Evolutionary conservation across 2,329 filamentous ascomycete species (phyloP), one percentile per base, ranked within the genome.

Genomic region (Cladobotryum protrusum): DNA sequence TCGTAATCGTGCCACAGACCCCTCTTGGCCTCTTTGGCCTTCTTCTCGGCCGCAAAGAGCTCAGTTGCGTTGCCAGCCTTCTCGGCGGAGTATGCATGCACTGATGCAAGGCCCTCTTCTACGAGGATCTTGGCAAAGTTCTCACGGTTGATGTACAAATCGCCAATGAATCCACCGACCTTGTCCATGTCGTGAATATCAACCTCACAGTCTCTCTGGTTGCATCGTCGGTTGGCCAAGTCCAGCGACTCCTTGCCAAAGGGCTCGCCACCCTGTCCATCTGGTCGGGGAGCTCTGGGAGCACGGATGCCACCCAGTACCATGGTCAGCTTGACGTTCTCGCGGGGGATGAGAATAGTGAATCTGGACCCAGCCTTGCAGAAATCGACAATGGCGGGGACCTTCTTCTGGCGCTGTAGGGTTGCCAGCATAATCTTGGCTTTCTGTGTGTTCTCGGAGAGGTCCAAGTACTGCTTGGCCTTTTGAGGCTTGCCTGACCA

Each of bases 331-430:
- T 96, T 97, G 63, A 92, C 85, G 61, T 89, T 90, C 66, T 99
- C 93, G 34, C 91, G 86, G 43, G 93, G 92, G 44, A 99, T 83
- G 9, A 99, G 75, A 34, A 99, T 78, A 20, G 89, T 95, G 70
- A 97, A 99, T 58, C 93, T 83, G 37, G 91, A 95, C 29, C 88
- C 93, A n/a, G 90, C 88, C 72, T 97, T 96, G 75, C 95, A 93
- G 67, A 95, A 99, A 68, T 99, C 93, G 39, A 99, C 90, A 59
- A 99, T 78, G 11, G 87, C 93, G 7, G 93, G 90, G 3, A 97
- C 85, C 69, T 88, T 92, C 76, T 89, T 92, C 68, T 96, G 91
- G 48, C 92, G 83, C 54, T 93, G 88, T 32, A 99, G 78, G 18
- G 89, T 85, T 11, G 88, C 87, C 35, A 95, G 79, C 68, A 96